These are phyloP conservation scores for Paramarasmius palmivorus DNA, from an alignment of 1,284 basidiomycete species.

Conservation along the genomic window DNA sequence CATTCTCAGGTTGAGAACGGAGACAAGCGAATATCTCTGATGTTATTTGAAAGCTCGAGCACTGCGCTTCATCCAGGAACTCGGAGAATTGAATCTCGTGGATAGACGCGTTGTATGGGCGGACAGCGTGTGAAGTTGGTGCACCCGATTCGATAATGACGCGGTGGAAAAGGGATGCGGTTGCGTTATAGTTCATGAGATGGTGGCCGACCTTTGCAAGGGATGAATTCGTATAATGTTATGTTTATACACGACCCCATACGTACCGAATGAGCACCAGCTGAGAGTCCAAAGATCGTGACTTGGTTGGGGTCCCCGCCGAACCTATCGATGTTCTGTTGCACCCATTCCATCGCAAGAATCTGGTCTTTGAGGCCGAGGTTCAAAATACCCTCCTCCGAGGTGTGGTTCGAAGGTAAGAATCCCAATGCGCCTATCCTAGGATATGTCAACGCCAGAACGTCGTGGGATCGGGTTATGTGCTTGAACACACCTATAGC, in stretches of 20 bases:
- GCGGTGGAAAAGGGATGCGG: too few relatives aligned
- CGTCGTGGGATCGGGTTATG: background rate
- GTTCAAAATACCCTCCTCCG: conserved; percentile 3
- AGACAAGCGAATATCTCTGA: background rate
- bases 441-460: background rate
- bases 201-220: too few relatives aligned
- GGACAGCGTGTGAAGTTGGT: background rate
- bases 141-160: too few relatives aligned
- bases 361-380: conserved; percentile 5
- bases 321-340: background rate
- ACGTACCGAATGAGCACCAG: too few relatives aligned
- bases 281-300: background rate
- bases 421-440: conserved; percentile 4
- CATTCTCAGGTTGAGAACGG: background rate
- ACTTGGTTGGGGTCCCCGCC: background rate
- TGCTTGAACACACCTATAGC: background rate
- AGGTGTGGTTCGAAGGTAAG: background rate
- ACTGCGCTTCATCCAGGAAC: background rate
- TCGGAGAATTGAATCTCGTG: background rate
- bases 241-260: too few relatives aligned
- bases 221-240: too few relatives aligned
- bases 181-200: too few relatives aligned
- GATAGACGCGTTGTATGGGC: background rate
- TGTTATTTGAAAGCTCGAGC: background rate
- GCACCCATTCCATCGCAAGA: background rate